phyloP scores from a whole-genome alignment of 2,329 filamentous ascomycete species.

The Hymenoscyphus linearis region DNA sequence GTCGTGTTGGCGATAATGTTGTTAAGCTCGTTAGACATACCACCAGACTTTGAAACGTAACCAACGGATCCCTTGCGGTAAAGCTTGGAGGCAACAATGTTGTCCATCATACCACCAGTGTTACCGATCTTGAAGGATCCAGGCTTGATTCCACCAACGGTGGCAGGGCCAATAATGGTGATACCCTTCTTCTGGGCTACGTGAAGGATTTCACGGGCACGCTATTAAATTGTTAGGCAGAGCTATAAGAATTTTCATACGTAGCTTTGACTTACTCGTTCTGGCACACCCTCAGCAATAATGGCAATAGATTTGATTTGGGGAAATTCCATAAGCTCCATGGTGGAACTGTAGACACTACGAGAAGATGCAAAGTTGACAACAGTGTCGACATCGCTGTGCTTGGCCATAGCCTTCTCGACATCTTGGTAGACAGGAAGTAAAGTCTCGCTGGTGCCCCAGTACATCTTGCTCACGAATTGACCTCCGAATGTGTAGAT shows the following conservation, averaged over 20 bases:
- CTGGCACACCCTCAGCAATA: slow-evolving; percentile 97
- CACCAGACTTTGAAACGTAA: slow-evolving; percentile 99
- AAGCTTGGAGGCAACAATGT: slow-evolving; percentile 99
- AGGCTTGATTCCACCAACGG: slow-evolving; percentile 98
- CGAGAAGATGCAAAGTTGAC: slow-evolving; percentile 99
- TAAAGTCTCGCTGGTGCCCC: slow-evolving; percentile 98
- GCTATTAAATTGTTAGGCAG: slow-evolving; percentile 45
- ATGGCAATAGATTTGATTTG: slow-evolving; percentile 99
- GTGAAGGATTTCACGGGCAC: slow-evolving; percentile 95
- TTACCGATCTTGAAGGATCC: slow-evolving; percentile 99
- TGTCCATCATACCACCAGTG: slow-evolving; percentile 99
- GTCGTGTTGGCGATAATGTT: slow-evolving; percentile 97
- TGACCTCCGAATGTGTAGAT: slow-evolving; percentile 99
- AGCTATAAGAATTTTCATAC: not conserved
- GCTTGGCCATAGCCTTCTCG: slow-evolving; percentile 89
- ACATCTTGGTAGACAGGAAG: slow-evolving; percentile 97
- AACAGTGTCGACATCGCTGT: slow-evolving; percentile 92
- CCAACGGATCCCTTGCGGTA: slow-evolving; percentile 98
- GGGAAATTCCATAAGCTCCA: slow-evolving; percentile 96
- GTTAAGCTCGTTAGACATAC: slow-evolving; percentile 99
- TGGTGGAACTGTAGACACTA: slow-evolving; percentile 96
- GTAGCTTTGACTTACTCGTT: slow-evolving; percentile 65
- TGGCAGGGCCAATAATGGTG: slow-evolving; percentile 97
- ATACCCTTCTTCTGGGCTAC: slow-evolving; percentile 97
- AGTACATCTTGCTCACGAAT: slow-evolving; percentile 99